A percentile compares a stretch with the other conserved stretches of the same genome.
These are phyloP conservation scores for Pisolithus tinctorius DNA, from an alignment of 768 basidiomycete genomes.

Conservation along the genomic window DNA sequence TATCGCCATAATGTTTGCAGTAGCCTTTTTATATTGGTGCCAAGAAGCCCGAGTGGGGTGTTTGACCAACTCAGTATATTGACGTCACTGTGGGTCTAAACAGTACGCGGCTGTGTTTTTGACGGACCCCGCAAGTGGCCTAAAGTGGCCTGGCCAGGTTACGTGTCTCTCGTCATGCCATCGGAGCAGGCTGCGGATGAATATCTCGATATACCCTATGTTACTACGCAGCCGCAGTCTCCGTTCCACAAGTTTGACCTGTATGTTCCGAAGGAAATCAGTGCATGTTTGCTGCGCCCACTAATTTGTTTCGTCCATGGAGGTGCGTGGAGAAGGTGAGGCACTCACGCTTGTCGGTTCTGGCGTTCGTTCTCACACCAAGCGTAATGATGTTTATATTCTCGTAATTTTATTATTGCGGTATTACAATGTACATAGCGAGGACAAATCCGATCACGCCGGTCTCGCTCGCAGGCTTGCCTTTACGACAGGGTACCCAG, in stretches of 20 bases:
- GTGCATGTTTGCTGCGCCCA: conserved; percentile 17
- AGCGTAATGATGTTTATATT: not conserved
- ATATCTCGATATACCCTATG: conserved; percentile 31
- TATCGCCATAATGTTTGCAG: not conserved
- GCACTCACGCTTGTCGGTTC: conserved; percentile 2
- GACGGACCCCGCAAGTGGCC: too few species aligned
- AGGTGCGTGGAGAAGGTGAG: conserved; percentile 79
- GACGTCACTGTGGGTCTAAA: not conserved
- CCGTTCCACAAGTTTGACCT: conserved; percentile 48
- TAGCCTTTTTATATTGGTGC: not conserved
- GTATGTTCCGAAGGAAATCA: conserved; percentile 30
- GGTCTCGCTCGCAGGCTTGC: conserved; percentile 49
- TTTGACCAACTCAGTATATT: not conserved
- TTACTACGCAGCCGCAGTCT: conserved; percentile 17
- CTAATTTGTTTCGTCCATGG: conserved; percentile 74
- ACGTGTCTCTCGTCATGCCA: not conserved
- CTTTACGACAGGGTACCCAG: conserved; percentile 42
- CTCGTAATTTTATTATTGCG: not conserved
- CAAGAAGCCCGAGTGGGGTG: not conserved
- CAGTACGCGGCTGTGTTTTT: not conserved
- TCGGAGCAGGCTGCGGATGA: conserved; percentile 10
- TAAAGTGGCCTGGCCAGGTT: too few species aligned
- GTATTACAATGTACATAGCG: conserved; percentile 35
- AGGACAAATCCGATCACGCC: conserved; percentile 62
- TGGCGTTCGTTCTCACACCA: not conserved